Evolutionary conservation across 495 filamentous ascomycete species (phyloP).

Genomic region (Halenospora varia): DNA sequence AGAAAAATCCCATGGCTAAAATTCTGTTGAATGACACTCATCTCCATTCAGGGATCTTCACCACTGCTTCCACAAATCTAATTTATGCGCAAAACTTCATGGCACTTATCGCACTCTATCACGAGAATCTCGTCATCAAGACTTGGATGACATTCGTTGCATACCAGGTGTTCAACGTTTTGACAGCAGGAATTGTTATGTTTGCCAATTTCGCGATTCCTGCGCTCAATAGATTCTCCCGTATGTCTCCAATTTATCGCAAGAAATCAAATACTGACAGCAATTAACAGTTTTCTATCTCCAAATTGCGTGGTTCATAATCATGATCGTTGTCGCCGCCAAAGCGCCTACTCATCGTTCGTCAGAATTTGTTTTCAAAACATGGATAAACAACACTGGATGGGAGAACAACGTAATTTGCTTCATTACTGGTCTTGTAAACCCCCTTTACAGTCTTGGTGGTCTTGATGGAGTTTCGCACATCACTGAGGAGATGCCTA

Average conservation of each 20-base stretch:
- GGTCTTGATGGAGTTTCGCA: constrained; percentile 59
- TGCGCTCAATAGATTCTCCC: constrained; percentile 23
- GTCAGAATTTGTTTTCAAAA: constrained; percentile 56
- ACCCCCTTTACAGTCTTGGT: constrained; percentile 58
- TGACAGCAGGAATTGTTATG: constrained; percentile 7
- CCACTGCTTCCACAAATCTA: constrained; percentile 38
- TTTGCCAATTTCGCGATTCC: not conserved
- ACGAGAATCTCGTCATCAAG: constrained; percentile 36
- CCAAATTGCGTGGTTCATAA: constrained; percentile 50
- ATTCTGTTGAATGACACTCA: too few species aligned
- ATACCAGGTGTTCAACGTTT: constrained; percentile 35
- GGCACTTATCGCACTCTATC: constrained; percentile 34
- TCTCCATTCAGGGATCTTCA: constrained; percentile 41
- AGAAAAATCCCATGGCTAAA: too few species aligned
- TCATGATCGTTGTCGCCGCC: constrained; percentile 51
- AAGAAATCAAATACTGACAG: constrained; percentile 29
- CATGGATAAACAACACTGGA: constrained; percentile 59
- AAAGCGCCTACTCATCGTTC: constrained; percentile 49
- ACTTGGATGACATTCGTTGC: constrained; percentile 52
- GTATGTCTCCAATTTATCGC: constrained; percentile 42
- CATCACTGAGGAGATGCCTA: constrained; percentile 58
- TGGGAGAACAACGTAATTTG: constrained; percentile 56
- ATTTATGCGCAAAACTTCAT: constrained; percentile 35
- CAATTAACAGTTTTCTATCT: constrained; percentile 43
- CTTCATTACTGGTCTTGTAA: constrained; percentile 62